phyloP scores from a whole-genome alignment of 352 stramenopile genomes.

The Elongisporangium prolatum region DNA sequence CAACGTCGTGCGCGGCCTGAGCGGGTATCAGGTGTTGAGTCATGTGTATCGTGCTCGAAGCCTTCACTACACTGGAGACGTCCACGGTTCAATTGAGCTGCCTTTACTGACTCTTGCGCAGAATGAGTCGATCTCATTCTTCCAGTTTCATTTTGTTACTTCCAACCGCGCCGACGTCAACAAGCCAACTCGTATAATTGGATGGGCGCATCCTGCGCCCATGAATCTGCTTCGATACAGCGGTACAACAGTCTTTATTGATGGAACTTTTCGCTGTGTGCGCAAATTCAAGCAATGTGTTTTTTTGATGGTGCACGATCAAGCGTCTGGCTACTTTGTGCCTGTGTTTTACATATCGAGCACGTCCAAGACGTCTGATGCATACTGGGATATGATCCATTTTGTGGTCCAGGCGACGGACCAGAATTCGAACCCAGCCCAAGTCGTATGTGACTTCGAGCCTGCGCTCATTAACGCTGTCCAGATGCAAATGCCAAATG shows the following conservation, averaged over 20 bases:
- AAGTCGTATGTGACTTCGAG: slow-evolving; percentile 7
- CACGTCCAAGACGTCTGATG: slow-evolving; percentile 5
- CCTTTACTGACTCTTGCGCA: slow-evolving; percentile 6
- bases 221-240: slow-evolving; percentile 16
- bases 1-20: slow-evolving; percentile 7
- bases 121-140: slow-evolving; percentile 3
- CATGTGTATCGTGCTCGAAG: slow-evolving; percentile 10
- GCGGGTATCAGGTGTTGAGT: slow-evolving; percentile 7
- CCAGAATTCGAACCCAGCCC: slow-evolving; percentile 2
- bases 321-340: slow-evolving; percentile 6
- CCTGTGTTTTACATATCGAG: slow-evolving; percentile 15
- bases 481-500: slow-evolving; percentile 4
- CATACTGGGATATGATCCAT: slow-evolving; percentile 19
- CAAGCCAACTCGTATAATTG: slow-evolving; percentile 10
- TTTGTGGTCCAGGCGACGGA: slow-evolving; percentile 3
- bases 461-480: slow-evolving; percentile 4
- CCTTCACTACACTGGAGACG: slow-evolving; percentile 6
- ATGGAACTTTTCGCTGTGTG: slow-evolving; percentile 18
- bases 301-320: slow-evolving; percentile 19
- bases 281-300: slow-evolving; percentile 13
- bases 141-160: slow-evolving; percentile 10
- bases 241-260: slow-evolving; percentile 15
- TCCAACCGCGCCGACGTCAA: not conserved
- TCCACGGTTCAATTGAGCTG: slow-evolving; percentile 10
- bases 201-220: slow-evolving; percentile 12